Percentiles rank a stretch among this genome's conserved stretches.
Conservation (phyloP, 2,329 filamentous ascomycete genomes). For the Paecilomyces variotii region DNA sequence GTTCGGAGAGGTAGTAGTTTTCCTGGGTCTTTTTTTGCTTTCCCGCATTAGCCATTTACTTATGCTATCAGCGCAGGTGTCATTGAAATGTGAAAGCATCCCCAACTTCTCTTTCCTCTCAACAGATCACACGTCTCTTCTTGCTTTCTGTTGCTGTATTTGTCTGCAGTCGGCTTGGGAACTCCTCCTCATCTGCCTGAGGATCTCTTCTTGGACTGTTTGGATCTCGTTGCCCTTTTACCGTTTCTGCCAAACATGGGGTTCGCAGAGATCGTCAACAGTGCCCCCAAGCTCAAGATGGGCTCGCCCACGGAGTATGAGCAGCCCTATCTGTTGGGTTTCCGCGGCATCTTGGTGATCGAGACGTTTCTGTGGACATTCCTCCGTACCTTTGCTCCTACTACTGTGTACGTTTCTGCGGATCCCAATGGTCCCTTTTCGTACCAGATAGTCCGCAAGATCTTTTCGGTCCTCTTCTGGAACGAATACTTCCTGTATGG, state of each 20-base stretch:
- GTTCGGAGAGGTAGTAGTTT: neutral
- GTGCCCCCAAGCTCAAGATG: neutral
- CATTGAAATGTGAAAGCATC: neutral
- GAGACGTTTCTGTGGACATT: slow-evolving; percentile 39
- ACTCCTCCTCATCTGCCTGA: neutral
- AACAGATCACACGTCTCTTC: neutral
- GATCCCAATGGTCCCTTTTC: slow-evolving; percentile 29
- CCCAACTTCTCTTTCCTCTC: neutral
- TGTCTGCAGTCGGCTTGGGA: neutral
- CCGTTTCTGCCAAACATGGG: neutral
- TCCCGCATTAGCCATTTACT: neutral
- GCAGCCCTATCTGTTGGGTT: slow-evolving; percentile 29
- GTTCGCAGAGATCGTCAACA: neutral
- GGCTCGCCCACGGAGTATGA: neutral
- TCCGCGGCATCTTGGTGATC: slow-evolving; percentile 37
- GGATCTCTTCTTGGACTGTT: neutral
- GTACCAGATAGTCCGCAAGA: slow-evolving; percentile 36
- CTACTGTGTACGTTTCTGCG: slow-evolving; percentile 28
- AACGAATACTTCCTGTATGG: slow-evolving; percentile 39
- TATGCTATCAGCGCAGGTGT: neutral
- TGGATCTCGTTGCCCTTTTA: neutral
- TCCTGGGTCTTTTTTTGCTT: no score
- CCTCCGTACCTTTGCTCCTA: slow-evolving; percentile 39
- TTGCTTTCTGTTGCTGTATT: neutral
- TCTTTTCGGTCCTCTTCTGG: slow-evolving; percentile 39